Evolutionary conservation across 345 rosid genomes (phyloP).

Genomic region (Euclidium syriacum): DNA sequence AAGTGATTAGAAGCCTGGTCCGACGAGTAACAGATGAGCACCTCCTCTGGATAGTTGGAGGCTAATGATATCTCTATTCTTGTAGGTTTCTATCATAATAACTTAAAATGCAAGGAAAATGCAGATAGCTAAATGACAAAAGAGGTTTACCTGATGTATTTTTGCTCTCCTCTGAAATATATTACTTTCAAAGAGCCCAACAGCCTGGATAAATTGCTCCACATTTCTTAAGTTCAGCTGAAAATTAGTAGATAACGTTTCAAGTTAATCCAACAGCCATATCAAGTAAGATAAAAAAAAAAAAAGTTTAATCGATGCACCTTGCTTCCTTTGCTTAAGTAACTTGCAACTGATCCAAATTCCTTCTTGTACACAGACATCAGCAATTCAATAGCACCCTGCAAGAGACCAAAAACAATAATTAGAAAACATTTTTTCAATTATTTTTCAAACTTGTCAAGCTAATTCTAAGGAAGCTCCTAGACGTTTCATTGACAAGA

Average conservation of each 20-base stretch:
- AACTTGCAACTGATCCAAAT: conserved; percentile 52
- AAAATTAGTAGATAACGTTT: conserved; percentile 12
- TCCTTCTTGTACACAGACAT: conserved; percentile 85
- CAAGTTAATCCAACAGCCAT: background rate
- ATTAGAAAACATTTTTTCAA: background rate
- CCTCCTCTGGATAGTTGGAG: background rate
- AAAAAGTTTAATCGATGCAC: conserved; percentile 31
- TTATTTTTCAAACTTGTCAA: background rate
- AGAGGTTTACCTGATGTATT: conserved; percentile 52
- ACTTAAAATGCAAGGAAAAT: background rate
- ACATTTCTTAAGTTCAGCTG: conserved; percentile 72
- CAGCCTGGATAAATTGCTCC: conserved; percentile 85
- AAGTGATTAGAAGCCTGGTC: background rate
- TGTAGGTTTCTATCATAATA: conserved; percentile 4
- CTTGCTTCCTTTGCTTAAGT: conserved; percentile 77
- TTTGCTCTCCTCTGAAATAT: conserved; percentile 87
- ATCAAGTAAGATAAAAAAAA: background rate
- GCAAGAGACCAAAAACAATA: conserved; percentile 7
- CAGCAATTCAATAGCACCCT: conserved; percentile 95
- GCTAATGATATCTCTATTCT: background rate
- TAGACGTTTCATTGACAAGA: background rate
- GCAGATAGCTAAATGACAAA: background rate
- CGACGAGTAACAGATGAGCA: background rate
- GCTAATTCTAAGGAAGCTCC: background rate
- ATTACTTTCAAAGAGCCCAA: conserved; percentile 74